Percentiles rank a stretch among this genome's conserved stretches.
phyloP scores from a whole-genome alignment of 345 rosid species.

The Syzygium aqueum region DNA sequence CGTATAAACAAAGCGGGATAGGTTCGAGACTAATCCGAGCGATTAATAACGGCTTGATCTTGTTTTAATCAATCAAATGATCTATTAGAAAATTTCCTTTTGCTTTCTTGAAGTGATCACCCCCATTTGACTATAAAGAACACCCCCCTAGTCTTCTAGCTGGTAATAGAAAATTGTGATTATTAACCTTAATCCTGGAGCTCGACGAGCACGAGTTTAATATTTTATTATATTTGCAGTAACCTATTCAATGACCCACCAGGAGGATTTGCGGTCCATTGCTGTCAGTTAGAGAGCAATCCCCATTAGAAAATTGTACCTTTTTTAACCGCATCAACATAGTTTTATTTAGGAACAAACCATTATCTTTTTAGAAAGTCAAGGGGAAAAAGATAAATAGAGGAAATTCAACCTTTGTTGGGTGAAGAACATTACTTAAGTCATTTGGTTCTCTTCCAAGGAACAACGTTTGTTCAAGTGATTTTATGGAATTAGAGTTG shows the following conservation, averaged over 20 bases:
- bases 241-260: background rate
- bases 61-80: background rate
- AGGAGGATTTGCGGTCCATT: background rate
- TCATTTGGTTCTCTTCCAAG: background rate
- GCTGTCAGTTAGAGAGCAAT: background rate
- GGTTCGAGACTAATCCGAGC: background rate
- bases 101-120: background rate
- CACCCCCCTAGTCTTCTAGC: background rate
- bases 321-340: background rate
- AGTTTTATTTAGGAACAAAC: background rate
- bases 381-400: background rate
- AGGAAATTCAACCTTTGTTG: background rate
- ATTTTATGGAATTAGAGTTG: background rate
- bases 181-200: background rate
- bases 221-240: background rate
- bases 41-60: background rate
- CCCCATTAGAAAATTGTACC: background rate
- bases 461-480: background rate
- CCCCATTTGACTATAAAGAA: background rate
- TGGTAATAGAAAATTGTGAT: background rate
- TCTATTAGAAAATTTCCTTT: background rate
- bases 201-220: background rate
- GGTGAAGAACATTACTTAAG: background rate
- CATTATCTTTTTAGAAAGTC: background rate
- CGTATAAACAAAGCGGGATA: background rate